phyloP scores from a whole-genome alignment of 1,139 yeast genomes.

The Kodamaea arcana region DNA sequence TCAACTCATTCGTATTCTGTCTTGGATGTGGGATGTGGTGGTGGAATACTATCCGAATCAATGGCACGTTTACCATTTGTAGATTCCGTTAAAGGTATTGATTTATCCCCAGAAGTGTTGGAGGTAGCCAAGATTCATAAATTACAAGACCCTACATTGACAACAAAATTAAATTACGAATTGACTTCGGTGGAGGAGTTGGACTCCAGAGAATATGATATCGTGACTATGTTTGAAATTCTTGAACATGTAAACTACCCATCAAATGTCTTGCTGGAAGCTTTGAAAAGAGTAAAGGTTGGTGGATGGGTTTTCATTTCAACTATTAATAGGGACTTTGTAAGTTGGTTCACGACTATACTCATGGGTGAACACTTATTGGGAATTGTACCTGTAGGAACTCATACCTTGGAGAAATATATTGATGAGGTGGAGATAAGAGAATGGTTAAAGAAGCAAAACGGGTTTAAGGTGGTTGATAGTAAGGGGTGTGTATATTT shows the following conservation, averaged over 20 bases:
- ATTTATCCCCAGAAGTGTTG: constrained; percentile 76
- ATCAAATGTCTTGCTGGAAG: constrained; percentile 61
- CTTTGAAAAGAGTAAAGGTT: constrained; percentile 62
- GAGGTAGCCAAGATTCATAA: constrained; percentile 75
- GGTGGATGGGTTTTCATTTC: constrained; percentile 87
- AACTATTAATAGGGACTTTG: constrained; percentile 83
- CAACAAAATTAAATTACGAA: constrained; percentile 52
- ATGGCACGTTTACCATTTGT: constrained; percentile 73
- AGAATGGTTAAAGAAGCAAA: constrained; percentile 51
- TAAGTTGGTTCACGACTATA: constrained; percentile 94
- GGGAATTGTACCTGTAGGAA: constrained; percentile 82
- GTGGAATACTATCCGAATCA: constrained; percentile 87
- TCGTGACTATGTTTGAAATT: constrained; percentile 90
- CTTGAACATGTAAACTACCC: constrained; percentile 92
- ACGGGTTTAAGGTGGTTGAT: constrained; percentile 55
- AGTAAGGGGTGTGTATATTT: constrained; percentile 77
- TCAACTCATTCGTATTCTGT: constrained; percentile 41
- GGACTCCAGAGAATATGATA: constrained; percentile 52
- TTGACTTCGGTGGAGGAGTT: constrained; percentile 60
- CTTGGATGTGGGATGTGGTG: constrained; percentile 96
- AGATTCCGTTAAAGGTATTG: constrained; percentile 70
- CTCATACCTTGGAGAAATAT: constrained; percentile 84
- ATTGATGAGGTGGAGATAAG: constrained; percentile 72
- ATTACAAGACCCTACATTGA: constrained; percentile 53
- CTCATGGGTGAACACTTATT: constrained; percentile 82